These are phyloP conservation scores for Pluteus cervinus DNA, from an alignment of 768 basidiomycete genomes.

Conservation along the genomic window DNA sequence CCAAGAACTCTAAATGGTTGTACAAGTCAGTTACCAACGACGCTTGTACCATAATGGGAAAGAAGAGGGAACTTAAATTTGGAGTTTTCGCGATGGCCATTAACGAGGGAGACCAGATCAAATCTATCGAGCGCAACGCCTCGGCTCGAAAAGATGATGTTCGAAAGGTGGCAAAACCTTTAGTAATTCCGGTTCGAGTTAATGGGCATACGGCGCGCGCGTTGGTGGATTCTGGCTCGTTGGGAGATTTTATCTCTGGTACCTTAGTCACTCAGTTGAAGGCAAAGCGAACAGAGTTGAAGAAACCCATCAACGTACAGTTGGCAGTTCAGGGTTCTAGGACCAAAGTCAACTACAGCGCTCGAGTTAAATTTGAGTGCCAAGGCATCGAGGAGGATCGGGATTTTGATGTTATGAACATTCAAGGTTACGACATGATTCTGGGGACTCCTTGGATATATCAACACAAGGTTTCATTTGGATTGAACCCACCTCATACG, in stretches of 20 bases:
- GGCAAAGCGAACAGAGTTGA: conserved; percentile 16
- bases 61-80: conserved; percentile 4
- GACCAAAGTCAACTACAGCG: conserved; percentile 25
- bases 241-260: conserved; percentile 35
- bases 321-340: conserved; percentile 36
- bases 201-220: conserved; percentile 27
- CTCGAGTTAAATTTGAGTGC: conserved; percentile 22
- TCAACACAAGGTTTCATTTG: conserved; percentile 20
- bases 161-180: conserved; percentile 21
- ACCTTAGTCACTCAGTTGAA: conserved; percentile 31
- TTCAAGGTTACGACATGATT: conserved; percentile 34
- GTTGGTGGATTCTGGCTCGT: conserved; percentile 30
- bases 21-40: too few relatives aligned
- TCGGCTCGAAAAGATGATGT: conserved; percentile 12
- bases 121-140: conserved; percentile 18
- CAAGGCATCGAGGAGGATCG: conserved; percentile 23
- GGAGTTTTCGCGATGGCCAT: conserved; percentile 11
- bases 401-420: conserved; percentile 30
- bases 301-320: conserved; percentile 26
- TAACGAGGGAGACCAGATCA: conserved; percentile 1
- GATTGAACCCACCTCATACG: conserved; percentile 18
- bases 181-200: conserved; percentile 22
- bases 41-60: too few relatives aligned
- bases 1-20: too few relatives aligned
- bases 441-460: conserved; percentile 33